Base-by-base conservation (phyloP, 768 basidiomycete species). In the Suillus plorans region DNA sequence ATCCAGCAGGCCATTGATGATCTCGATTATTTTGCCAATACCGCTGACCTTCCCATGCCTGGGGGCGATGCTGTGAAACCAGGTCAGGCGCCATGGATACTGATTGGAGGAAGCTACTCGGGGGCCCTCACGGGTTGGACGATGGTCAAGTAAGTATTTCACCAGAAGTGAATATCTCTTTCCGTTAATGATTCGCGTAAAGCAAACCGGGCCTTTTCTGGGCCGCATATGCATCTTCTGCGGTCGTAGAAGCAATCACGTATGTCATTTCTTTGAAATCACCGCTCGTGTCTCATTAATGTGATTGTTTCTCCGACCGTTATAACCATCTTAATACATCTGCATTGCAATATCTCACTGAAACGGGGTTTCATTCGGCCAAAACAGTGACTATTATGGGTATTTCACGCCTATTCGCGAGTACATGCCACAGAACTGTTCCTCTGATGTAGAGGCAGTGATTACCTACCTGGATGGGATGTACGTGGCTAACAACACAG, bases 1-100 rank as follows among this genome's bases (percentile, higher is more conserved):
- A 82, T 92, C 60, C 86, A 90, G 71, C 90, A 92, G 75, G 88
- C 89, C 8, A 86, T 90, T 66, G 86, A 90, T 56, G 90, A 92
- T 69, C 74, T 91, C 45, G 88, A 80, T 20, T 89, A 88, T 74
- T 92, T 92, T 69, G 82, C 87, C 20, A 80, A 86, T 66, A 89
- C 84, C 64, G 89, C 85, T 18, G 75, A 83, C 41, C 81, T 92
- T 28, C 87, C 90, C 4, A 87, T 88, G 85, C 87, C 88, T 0
- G 82, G 83, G 62, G 88, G 89, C 5, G 81, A 87, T 67, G 73
- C 82, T 34, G 78, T 91, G 25, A 83, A 81, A 22, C 87, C 89
- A 1, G 80, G 80, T 50, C 74, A 76, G 37, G 78, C 79, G 3
- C 79, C 81, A 1, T 84, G 82, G 83, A 66, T 79, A 45, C 60